These are phyloP conservation scores for Penicillium palitans DNA, from an alignment of 2,329 filamentous ascomycete genomes.

Conservation along the genomic window DNA sequence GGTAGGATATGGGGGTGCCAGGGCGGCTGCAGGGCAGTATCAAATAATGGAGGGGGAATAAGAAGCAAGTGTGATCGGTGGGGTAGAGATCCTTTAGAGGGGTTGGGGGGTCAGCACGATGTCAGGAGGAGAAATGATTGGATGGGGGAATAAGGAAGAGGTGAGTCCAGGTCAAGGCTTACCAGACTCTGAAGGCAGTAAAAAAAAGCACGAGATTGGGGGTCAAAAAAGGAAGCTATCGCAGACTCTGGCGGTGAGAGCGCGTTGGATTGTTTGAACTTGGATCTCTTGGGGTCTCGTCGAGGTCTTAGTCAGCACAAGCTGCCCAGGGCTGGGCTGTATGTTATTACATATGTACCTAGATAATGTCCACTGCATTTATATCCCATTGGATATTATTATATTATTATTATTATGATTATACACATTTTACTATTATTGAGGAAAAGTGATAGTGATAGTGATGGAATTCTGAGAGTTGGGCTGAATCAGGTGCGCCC, in stretches of 20 bases:
- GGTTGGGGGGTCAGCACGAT: constrained; percentile 19
- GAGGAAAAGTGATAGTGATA: not conserved
- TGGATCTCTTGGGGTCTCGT: not conserved
- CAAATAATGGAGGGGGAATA: constrained; percentile 8
- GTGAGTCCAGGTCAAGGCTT: not conserved
- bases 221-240: constrained; percentile 15
- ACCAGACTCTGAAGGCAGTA: constrained; percentile 2
- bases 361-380: not conserved
- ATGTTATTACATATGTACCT: not conserved
- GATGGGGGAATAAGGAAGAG: not conserved
- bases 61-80: constrained; percentile 21
- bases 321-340: not conserved
- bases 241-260: constrained; percentile 24
- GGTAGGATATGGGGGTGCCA: constrained; percentile 19
- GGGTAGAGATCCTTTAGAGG: constrained; percentile 26
- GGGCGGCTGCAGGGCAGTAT: constrained; percentile 14
- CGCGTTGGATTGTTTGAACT: constrained; percentile 15
- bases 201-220: constrained; percentile 1
- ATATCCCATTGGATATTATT: not conserved
- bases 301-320: constrained; percentile 17
- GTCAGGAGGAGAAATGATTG: constrained; percentile 11
- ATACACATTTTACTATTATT: not conserved
- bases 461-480: not conserved
- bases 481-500: not conserved
- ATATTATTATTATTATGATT: not conserved